phyloP scores from a whole-genome alignment of 768 basidiomycete genomes.

The Xanthoconium purpureum region DNA sequence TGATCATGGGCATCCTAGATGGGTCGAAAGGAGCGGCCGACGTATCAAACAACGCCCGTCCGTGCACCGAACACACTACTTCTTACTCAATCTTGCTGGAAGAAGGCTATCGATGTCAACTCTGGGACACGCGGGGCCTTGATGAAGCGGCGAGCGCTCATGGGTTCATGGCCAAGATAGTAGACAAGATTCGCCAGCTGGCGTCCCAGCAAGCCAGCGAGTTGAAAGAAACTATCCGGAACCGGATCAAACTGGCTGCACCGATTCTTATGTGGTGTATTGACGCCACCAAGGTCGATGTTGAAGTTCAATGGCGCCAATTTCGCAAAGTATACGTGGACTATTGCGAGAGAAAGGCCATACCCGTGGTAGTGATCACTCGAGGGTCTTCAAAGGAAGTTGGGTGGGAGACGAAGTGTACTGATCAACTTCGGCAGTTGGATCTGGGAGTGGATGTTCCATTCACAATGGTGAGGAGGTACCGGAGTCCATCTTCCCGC shows the following conservation, averaged over 20 bases:
- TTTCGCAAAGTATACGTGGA: constrained; percentile 25
- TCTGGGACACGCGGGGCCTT: constrained; percentile 29
- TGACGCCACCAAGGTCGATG: constrained; percentile 18
- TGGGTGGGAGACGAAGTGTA: constrained; percentile 15
- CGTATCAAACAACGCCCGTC: constrained; percentile 17
- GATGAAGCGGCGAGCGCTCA: constrained; percentile 18
- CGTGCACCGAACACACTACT: constrained; percentile 16
- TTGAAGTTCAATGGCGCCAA: constrained; percentile 14
- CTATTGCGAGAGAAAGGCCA: constrained; percentile 19
- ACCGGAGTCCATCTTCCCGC: background rate
- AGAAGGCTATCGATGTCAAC: constrained; percentile 7
- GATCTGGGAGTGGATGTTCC: constrained; percentile 5
- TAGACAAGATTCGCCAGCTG: constrained; percentile 11
- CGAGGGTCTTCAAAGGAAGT: background rate
- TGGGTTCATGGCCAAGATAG: constrained; percentile 4
- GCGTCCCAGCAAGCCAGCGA: constrained; percentile 17
- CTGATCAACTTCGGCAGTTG: constrained; percentile 11
- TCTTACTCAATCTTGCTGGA: constrained; percentile 6
- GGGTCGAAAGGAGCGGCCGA: background rate
- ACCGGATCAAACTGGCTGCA: background rate
- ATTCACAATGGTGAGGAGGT: constrained; percentile 10
- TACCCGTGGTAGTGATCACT: constrained; percentile 22
- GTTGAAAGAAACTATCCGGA: constrained; percentile 12
- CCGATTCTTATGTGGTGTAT: constrained; percentile 29
- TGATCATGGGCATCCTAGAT: constrained; percentile 18